phyloP scores from a whole-genome alignment of 345 rosid genomes.

The Limnanthes douglasii region DNA sequence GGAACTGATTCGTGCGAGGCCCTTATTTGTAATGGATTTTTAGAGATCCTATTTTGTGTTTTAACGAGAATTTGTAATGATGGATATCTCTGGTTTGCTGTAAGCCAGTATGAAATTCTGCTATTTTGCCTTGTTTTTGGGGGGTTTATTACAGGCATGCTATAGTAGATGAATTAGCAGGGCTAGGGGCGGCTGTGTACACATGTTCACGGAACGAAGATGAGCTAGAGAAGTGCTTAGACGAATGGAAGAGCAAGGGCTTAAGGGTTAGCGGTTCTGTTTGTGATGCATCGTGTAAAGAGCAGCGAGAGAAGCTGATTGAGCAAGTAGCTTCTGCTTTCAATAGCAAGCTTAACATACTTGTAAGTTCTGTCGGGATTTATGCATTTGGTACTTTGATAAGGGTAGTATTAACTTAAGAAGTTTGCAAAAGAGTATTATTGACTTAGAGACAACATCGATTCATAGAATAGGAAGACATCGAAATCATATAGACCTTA shows the following conservation, averaged over 20 bases:
- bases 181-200: constrained; percentile 53
- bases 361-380: constrained; percentile 31
- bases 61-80: not conserved
- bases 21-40: not conserved
- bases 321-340: constrained; percentile 32
- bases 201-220: constrained; percentile 67
- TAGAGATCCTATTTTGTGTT: not conserved
- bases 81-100: not conserved
- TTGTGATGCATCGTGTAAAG: constrained; percentile 40
- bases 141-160: constrained; percentile 26
- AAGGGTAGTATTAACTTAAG: too few relatives aligned
- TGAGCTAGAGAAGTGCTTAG: constrained; percentile 41
- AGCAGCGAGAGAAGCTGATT: constrained; percentile 39
- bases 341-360: constrained; percentile 48
- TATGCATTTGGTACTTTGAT: too few relatives aligned
- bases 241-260: constrained; percentile 43
- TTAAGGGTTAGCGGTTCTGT: constrained; percentile 57
- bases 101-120: too few relatives aligned
- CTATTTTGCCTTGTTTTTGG: too few relatives aligned
- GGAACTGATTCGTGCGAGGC: not conserved
- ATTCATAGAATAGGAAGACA: too few relatives aligned
- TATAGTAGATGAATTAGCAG: constrained; percentile 58
- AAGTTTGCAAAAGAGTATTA: too few relatives aligned
- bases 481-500: too few relatives aligned
- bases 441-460: too few relatives aligned